Evolutionary conservation across 768 basidiomycete species (phyloP), one percentile per base, ranked within the genome.

Genomic region (Tylopilus subfusipes): DNA sequence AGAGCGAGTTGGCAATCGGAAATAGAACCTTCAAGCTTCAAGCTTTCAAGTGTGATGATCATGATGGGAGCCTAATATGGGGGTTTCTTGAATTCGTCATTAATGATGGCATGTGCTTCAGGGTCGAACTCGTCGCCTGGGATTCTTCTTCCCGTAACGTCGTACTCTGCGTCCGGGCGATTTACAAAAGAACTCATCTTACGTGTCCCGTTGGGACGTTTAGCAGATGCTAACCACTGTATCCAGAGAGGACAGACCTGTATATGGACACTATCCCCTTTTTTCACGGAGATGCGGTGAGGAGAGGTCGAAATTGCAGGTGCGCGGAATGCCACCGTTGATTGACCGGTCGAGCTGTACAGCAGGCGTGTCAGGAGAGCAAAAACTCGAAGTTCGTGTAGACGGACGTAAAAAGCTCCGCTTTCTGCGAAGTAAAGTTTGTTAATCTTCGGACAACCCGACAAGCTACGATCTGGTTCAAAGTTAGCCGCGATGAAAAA

Each of bases 181-280:
- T 73, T 75, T 58, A 80, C 77, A 52, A 85, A 84, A 14, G 83
- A 83, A 54, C 84, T 78, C 86, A 88, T 88, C 85, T 88, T 56
- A n/a, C 5, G 21, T n/a, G 30, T 18, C 33, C 42, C 49, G n/a
- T 67, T 42, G 48, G 50, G 52, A 52, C 12, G 4, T 47, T 50
- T 22, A 57, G 25, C 42, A 33, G 9, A 11, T n/a, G 9, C 27
- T 8, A 34, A 42, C 29, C 3, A 48, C 4, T 29, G 27, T 13
- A 45, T 24, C 42, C 2, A 25, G 47, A 42, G 42, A 42, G 34
- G 45, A 56, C 62, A 50, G 48, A 83, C 84, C 73, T 83, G 84
- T 51, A 87, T 80, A 59, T 86, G 84, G 31, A 85, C 77, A 24
- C 80, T 79, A 54, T 81, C 76, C 24, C 74, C 62, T 51, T 76